Evolutionary conservation across 2,329 filamentous ascomycete genomes (phyloP), one percentile per base, ranked within the genome.

Genomic region (Emergomyces orientalis): DNA sequence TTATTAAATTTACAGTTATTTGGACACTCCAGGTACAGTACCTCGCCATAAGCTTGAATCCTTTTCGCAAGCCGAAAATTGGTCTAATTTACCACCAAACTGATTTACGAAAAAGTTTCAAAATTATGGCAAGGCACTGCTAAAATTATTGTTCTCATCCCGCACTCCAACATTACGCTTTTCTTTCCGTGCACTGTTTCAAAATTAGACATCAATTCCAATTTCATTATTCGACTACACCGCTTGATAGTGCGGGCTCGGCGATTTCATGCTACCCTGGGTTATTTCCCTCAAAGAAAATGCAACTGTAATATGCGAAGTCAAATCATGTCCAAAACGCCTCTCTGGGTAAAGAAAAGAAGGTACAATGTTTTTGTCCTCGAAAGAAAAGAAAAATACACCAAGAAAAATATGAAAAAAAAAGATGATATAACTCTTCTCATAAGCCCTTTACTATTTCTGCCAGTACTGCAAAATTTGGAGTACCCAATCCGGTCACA

Each of bases 401-500:
- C 30, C 27, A 54, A 37, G 7, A 56, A 56, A 39, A 3, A 25
- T 13, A 37, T 39, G 3, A 39, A 22, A 56, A n/a, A 55, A 41
- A 41, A 17, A 19, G 2, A 39, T 2, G 32, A 25, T 22, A 5
- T 13, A 22, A 30, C 3, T n/a, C n/a, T 25, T 27, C 6, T 61
- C 60, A 61, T 41, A 56, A 45, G 14, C 1, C 34, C 17, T 30
- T 30, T 34, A 56, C 60, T 6, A 61, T 19, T 37, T 61, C 13
- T 7, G 34, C 37, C 17, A 61, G 32, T 37, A 19, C 27, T 27
- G 56, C 60, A 61, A 73, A 74, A 19, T 69, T 63, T 11, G 73
- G 72, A 19, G 72, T 73, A 14, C 72, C 75, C 30, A 77, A 60
- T n/a, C 79, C 79, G 8, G 79, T 81, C 2, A 77, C 79, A 0